Conservation (phyloP, 2,329 filamentous ascomycete genomes). For the Colletotrichum lini region DNA sequence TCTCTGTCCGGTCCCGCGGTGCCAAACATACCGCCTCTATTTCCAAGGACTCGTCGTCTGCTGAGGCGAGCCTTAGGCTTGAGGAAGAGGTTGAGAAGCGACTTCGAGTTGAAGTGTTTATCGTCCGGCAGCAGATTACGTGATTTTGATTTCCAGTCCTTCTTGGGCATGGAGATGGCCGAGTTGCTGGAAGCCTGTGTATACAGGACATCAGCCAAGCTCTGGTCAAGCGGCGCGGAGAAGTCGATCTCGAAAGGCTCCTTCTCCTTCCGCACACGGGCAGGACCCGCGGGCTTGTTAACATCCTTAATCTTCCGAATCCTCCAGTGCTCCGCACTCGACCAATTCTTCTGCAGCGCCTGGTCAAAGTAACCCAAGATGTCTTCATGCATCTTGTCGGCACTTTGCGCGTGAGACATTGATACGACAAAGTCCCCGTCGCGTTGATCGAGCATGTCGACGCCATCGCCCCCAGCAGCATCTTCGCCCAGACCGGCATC, state of each 20-base stretch:
- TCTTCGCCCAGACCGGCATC: constrained; percentile 72
- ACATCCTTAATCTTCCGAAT: constrained; percentile 91
- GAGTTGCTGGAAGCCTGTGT: constrained; percentile 85
- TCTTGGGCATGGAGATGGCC: constrained; percentile 88
- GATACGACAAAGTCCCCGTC: constrained; percentile 84
- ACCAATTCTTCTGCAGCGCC: constrained; percentile 96
- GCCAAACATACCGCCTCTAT: constrained; percentile 58
- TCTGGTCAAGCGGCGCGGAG: constrained; percentile 77
- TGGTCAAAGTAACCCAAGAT: constrained; percentile 99
- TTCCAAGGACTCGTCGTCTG: constrained; percentile 70
- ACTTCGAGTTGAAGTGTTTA: constrained; percentile 97
- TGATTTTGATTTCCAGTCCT: constrained; percentile 95
- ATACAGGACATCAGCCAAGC: constrained; percentile 82
- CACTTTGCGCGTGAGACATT: constrained; percentile 73
- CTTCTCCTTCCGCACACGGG: constrained; percentile 88
- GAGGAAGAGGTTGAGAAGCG: constrained; percentile 89
- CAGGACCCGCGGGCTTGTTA: constrained; percentile 73
- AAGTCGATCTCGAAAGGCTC: constrained; percentile 98
- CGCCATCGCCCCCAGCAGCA: constrained; percentile 66
- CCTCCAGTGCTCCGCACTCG: constrained; percentile 98
- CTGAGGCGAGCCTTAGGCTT: constrained; percentile 93
- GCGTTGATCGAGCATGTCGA: constrained; percentile 73
- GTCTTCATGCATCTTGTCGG: constrained; percentile 85
- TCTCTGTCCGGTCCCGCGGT: constrained; percentile 63
- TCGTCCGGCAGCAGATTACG: constrained; percentile 95